A percentile compares a stretch with the other conserved stretches of the same genome.
These are phyloP conservation scores for Microbotryum scabiosae DNA, from an alignment of 1,284 basidiomycete genomes.

Conservation along the genomic window DNA sequence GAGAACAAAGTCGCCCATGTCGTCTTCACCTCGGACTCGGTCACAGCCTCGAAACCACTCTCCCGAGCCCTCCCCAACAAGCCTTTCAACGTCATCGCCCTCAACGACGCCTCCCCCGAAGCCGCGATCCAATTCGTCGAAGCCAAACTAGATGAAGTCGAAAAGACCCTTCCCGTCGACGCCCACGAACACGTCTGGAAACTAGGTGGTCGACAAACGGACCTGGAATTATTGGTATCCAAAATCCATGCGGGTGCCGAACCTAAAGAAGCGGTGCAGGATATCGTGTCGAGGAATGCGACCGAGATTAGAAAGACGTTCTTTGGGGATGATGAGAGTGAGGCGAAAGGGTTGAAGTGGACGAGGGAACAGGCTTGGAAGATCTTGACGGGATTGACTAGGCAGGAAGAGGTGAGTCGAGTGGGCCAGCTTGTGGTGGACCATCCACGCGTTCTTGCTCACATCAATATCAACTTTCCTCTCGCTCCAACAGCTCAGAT, in stretches of 20 bases:
- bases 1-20: constrained; percentile 86
- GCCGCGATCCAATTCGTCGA: constrained; percentile 74
- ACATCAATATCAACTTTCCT: neutral
- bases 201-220: constrained; percentile 78
- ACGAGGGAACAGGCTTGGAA: constrained; percentile 79
- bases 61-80: constrained; percentile 75
- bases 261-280: constrained; percentile 74
- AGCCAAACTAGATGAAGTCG: constrained; percentile 59
- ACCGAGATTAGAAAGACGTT: constrained; percentile 80
- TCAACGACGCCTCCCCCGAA: constrained; percentile 74
- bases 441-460: neutral
- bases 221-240: constrained; percentile 75
- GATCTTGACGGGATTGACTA: constrained; percentile 65
- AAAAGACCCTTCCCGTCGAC: constrained; percentile 36
- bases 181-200: constrained; percentile 56
- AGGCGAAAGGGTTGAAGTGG: constrained; percentile 76
- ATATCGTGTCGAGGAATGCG: constrained; percentile 60
- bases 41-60: constrained; percentile 73
- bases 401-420: constrained; percentile 55
- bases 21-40: constrained; percentile 80
- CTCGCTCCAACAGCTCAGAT: constrained; percentile 53
- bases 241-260: constrained; percentile 68
- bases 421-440: neutral
- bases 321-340: constrained; percentile 74
- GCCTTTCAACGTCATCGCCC: constrained; percentile 64